A percentile compares a stretch with the other conserved stretches of the same genome.
Conservation (phyloP, 2,329 filamentous ascomycete genomes). For the Cercospora sp. region DNA sequence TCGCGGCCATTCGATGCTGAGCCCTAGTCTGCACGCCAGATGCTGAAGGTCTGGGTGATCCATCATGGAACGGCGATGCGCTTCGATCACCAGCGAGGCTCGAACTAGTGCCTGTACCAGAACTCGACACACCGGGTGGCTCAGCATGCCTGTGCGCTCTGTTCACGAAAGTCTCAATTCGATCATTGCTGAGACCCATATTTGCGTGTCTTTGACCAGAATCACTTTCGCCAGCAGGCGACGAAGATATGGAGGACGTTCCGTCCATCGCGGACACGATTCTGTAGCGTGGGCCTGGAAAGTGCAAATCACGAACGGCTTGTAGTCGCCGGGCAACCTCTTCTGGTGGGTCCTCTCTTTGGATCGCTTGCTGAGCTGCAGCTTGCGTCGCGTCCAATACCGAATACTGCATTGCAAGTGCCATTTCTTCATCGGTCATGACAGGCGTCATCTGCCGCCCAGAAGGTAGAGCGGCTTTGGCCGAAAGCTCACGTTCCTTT, state of each 20-base stretch:
- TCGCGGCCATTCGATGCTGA: background rate
- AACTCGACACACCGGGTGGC: background rate
- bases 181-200: background rate
- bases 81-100: background rate
- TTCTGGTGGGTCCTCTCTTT: background rate
- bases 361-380: background rate
- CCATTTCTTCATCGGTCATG: conserved; percentile 18
- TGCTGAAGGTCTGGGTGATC: background rate
- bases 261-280: background rate
- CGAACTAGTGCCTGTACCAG: background rate
- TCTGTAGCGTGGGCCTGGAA: background rate
- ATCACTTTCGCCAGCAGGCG: background rate
- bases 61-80: background rate
- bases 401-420: conserved; percentile 14
- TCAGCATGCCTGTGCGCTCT: background rate
- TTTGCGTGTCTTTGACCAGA: background rate
- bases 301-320: conserved; percentile 4
- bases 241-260: background rate
- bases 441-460: conserved; percentile 10
- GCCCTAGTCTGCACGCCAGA: background rate
- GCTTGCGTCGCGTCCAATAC: background rate
- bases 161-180: background rate
- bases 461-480: background rate
- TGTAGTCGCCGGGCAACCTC: background rate
- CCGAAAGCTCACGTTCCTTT: conserved; percentile 11